Evolutionary conservation across 1,284 basidiomycete species (phyloP).

Genomic region (Naganishia sp.): DNA sequence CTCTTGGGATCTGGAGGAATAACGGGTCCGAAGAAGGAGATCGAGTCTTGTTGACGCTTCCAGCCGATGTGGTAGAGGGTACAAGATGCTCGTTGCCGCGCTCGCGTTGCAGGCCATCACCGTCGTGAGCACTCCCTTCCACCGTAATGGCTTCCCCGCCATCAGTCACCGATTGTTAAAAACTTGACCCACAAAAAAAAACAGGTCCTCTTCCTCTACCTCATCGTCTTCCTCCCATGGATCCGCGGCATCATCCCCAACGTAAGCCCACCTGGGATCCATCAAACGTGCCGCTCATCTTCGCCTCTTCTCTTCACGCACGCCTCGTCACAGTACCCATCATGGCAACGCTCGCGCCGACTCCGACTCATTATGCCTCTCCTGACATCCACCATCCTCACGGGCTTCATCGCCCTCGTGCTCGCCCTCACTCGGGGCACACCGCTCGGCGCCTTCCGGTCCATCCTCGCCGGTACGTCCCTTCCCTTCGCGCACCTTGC

Average conservation of each 20-base stretch:
- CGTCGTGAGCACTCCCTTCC: slow-evolving; percentile 36
- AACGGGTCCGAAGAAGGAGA: slow-evolving; percentile 1
- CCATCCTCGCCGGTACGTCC: slow-evolving; percentile 38
- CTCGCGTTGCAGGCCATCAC: slow-evolving; percentile 43
- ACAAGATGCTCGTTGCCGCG: slow-evolving; percentile 39
- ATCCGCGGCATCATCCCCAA: slow-evolving; percentile 51
- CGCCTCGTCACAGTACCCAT: no score
- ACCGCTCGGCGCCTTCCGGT: slow-evolving; percentile 4
- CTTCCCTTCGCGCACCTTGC: slow-evolving; percentile 12
- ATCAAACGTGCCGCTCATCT: background rate
- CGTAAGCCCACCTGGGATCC: slow-evolving; percentile 38
- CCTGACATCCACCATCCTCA: slow-evolving; percentile 47
- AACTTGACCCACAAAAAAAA: background rate
- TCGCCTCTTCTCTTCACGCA: no score
- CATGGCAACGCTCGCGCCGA: slow-evolving; percentile 51
- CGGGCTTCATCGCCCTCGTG: slow-evolving; percentile 47
- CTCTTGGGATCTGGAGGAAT: background rate
- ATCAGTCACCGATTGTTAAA: background rate
- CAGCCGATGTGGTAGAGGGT: slow-evolving; percentile 9
- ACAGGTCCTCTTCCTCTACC: slow-evolving; percentile 51
- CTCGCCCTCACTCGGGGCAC: slow-evolving; percentile 45
- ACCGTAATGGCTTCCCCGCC: no score
- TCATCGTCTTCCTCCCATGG: slow-evolving; percentile 52
- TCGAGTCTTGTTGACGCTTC: slow-evolving; percentile 2
- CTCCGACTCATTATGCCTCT: slow-evolving; percentile 50